Conservation (phyloP, 495 filamentous ascomycete genomes). For the Cercophora samala region DNA sequence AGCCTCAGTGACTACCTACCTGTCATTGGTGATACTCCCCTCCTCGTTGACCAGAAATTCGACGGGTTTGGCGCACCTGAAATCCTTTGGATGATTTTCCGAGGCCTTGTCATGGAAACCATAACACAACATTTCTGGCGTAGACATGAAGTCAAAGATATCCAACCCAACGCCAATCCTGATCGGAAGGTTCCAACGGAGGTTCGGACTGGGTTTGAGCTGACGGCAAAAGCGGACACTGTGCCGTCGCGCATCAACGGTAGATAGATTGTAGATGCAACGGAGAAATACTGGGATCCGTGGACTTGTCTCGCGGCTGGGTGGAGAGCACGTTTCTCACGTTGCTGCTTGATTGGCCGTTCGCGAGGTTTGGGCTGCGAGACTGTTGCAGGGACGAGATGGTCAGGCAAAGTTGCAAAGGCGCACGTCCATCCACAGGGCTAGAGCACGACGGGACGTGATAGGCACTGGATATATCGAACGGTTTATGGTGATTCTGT, state of each 20-base stretch:
- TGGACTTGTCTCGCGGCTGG: slow-evolving; percentile 3
- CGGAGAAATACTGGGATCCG: neutral
- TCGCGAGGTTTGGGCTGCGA: slow-evolving; percentile 17
- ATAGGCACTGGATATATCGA: neutral
- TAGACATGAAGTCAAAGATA: neutral
- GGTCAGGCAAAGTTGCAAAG: slow-evolving; percentile 11
- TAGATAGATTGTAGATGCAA: neutral
- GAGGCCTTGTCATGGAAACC: neutral
- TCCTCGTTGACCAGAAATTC: neutral
- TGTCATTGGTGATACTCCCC: neutral
- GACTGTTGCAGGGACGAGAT: slow-evolving; percentile 16
- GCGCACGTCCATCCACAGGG: neutral
- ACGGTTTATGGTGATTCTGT: neutral
- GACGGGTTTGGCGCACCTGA: neutral
- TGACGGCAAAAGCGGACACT: slow-evolving; percentile 4
- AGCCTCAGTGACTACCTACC: neutral
- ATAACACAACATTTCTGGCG: neutral
- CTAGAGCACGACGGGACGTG: neutral
- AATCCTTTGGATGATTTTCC: neutral
- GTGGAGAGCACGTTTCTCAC: slow-evolving; percentile 38
- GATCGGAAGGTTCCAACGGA: neutral
- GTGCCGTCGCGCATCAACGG: neutral
- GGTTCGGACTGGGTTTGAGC: slow-evolving; percentile 1
- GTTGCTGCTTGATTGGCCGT: slow-evolving; percentile 38
- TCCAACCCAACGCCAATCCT: neutral